A percentile compares a stretch with the other conserved stretches of the same genome.
Evolutionary conservation across 805 yeast species (phyloP).

Genomic region (Wickerhamia fluorescens): DNA sequence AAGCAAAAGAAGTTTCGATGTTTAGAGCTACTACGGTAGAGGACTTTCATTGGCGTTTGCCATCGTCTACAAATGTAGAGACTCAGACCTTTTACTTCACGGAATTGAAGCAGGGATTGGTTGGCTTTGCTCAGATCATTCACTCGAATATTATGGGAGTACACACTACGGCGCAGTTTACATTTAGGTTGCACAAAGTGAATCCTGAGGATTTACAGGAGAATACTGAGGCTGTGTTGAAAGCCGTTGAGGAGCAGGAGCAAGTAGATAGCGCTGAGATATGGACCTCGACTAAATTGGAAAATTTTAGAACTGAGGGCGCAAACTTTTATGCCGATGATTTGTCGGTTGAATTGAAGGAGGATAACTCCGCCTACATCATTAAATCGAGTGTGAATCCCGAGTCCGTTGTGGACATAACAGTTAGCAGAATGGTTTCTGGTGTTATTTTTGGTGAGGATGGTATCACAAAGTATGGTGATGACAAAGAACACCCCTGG

Average conservation of each 20-base stretch:
- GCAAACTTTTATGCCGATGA: slow-evolving; percentile 74
- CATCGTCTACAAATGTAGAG: slow-evolving; percentile 84
- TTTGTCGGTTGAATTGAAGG: slow-evolving; percentile 57
- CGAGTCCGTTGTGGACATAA: slow-evolving; percentile 66
- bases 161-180: slow-evolving; percentile 88
- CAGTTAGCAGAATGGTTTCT: slow-evolving; percentile 53
- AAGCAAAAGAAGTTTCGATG: slow-evolving; percentile 28
- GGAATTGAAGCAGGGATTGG: slow-evolving; percentile 51
- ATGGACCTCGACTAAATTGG: slow-evolving; percentile 92
- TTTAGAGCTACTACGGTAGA: slow-evolving; percentile 51
- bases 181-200: slow-evolving; percentile 69
- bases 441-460: slow-evolving; percentile 88
- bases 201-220: slow-evolving; percentile 28
- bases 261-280: slow-evolving; percentile 15
- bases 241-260: neutral
- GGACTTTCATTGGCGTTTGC: slow-evolving; percentile 72
- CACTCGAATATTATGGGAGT: slow-evolving; percentile 89
- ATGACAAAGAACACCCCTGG: slow-evolving; percentile 82
- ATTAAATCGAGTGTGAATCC: slow-evolving; percentile 61
- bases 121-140: slow-evolving; percentile 90
- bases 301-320: slow-evolving; percentile 67
- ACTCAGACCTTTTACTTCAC: slow-evolving; percentile 89
- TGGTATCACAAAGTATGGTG: slow-evolving; percentile 84
- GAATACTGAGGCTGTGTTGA: slow-evolving; percentile 9
- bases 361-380: slow-evolving; percentile 38